These are phyloP conservation scores for Fusarium paranaense DNA, from an alignment of 2,329 filamentous ascomycete species.

Conservation along the genomic window DNA sequence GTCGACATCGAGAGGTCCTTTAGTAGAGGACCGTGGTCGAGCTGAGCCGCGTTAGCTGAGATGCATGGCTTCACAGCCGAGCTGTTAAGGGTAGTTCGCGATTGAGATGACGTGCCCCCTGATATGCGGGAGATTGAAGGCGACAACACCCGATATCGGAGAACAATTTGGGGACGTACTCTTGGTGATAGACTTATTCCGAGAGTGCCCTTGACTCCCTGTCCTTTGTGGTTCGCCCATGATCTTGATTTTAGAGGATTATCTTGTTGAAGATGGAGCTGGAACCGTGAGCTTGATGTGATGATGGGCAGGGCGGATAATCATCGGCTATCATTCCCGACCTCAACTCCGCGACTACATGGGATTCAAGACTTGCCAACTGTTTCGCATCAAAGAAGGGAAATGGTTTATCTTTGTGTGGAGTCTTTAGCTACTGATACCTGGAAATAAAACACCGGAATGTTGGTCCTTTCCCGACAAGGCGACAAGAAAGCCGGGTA, in stretches of 20 bases:
- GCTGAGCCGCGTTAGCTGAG: conserved; percentile 52
- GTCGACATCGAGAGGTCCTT: conserved; percentile 80
- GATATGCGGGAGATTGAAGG: not conserved
- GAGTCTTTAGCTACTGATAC: not conserved
- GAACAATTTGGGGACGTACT: conserved; percentile 42
- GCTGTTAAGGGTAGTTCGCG: conserved; percentile 5
- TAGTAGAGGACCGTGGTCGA: conserved; percentile 77
- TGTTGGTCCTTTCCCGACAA: not conserved
- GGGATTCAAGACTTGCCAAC: not conserved
- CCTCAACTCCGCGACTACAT: not conserved
- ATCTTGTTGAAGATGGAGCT: conserved; percentile 18
- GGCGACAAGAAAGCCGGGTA: not conserved
- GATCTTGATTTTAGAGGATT: conserved; percentile 12
- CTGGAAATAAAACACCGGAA: not conserved
- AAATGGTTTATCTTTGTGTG: not conserved
- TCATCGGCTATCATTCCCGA: conserved; percentile 27
- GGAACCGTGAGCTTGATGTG: conserved; percentile 14
- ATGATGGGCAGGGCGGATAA: conserved; percentile 38
- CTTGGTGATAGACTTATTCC: conserved; percentile 54
- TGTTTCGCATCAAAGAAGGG: not conserved
- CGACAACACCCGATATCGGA: not conserved
- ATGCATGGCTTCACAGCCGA: not conserved
- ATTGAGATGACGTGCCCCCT: conserved; percentile 7
- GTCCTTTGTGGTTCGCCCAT: conserved; percentile 48
- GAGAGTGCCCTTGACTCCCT: conserved; percentile 47